Evolutionary conservation across 2,329 filamentous ascomycete species (phyloP), one percentile per base, ranked within the genome.

Genomic region (Calonectria honghensis): DNA sequence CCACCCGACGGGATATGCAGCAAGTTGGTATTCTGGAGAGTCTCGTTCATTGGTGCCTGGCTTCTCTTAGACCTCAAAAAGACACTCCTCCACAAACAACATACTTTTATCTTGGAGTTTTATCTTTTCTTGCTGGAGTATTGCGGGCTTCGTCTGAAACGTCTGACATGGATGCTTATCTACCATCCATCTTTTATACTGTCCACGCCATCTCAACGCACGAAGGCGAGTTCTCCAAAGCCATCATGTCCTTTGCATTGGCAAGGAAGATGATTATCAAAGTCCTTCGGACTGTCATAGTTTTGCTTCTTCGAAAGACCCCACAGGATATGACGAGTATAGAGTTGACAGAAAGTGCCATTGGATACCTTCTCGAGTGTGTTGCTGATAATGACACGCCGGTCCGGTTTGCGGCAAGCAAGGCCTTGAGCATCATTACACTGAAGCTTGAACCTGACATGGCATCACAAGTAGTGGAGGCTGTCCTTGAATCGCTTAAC

Each of bases 1-100:
- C 93, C n/a, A 92, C 96, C 83, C 91, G 97, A 20, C 92, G 91
- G 61, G 97, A 99, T 83, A 98, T 98, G 95, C 94, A 96, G 84
- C 87, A 91, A 66, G 86, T 96, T 13, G 92, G 93, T 0, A 87
- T 98, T 4, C 87, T 97, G 41, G 85, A 91, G 59, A 88, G 90
- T 2, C 87, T 98, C 13, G 89, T 95, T 3, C 83, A 90, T 39
- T 97, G 95, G 94, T 91, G 94, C 1, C 85, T 97, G 48, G 86
- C 85, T 11, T 90, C 89, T 35, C 86, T 98, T 4, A 85, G 87
- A 1, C 88, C 88, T 0, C 81, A 83, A 3, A 82, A 83, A 4
- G 82, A 83, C 4, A 83, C 79, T 10, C 73, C 82, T 3, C 83
- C 84, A 6, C 80, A 85, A 52, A 90, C 92, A 32, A 91, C 94